Percentiles rank a stretch among this genome's conserved stretches.
These are phyloP conservation scores for Nepenthes gracilis DNA, from an alignment of 148 eudicot genomes.

Conservation along the genomic window DNA sequence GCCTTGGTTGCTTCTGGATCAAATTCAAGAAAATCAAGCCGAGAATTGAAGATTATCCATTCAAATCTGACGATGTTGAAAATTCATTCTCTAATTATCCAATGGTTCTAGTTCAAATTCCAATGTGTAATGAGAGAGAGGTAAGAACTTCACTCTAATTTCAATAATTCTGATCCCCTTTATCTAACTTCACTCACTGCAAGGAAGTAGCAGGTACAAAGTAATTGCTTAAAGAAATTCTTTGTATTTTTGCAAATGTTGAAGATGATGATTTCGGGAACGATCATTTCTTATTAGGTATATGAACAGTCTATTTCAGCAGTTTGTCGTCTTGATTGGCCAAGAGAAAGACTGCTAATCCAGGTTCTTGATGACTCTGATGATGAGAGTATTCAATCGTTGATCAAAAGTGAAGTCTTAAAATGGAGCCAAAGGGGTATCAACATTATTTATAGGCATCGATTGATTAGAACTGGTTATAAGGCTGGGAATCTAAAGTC, in stretches of 20 bases:
- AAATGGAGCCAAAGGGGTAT: slow-evolving; percentile 52
- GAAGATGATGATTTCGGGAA: neutral
- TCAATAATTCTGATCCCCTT: neutral
- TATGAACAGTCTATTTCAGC: slow-evolving; percentile 50
- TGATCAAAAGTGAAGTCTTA: slow-evolving; percentile 37
- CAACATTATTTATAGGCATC: slow-evolving; percentile 53
- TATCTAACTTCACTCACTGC: too few relatives aligned
- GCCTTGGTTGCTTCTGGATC: slow-evolving; percentile 61
- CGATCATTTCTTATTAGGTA: slow-evolving; percentile 14
- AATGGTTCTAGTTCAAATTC: slow-evolving; percentile 72
- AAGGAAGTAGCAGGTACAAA: too few relatives aligned
- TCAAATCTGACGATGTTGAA: slow-evolving; percentile 23
- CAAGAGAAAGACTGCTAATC: slow-evolving; percentile 34
- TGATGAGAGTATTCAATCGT: slow-evolving; percentile 30
- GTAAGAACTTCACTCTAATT: neutral
- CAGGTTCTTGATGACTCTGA: slow-evolving; percentile 62
- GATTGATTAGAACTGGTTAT: slow-evolving; percentile 50
- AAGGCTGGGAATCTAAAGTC: slow-evolving; percentile 67
- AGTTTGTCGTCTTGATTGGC: slow-evolving; percentile 58
- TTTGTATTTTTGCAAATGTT: neutral
- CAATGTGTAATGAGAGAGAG: slow-evolving; percentile 83
- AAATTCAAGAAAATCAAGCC: slow-evolving; percentile 51
- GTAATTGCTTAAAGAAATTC: neutral
- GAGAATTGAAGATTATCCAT: slow-evolving; percentile 10
- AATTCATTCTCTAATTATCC: slow-evolving; percentile 29